Percentiles rank a stretch among this genome's conserved stretches.
phyloP scores from a whole-genome alignment of 495 filamentous ascomycete genomes.

The Massariosphaeria phaeospora region DNA sequence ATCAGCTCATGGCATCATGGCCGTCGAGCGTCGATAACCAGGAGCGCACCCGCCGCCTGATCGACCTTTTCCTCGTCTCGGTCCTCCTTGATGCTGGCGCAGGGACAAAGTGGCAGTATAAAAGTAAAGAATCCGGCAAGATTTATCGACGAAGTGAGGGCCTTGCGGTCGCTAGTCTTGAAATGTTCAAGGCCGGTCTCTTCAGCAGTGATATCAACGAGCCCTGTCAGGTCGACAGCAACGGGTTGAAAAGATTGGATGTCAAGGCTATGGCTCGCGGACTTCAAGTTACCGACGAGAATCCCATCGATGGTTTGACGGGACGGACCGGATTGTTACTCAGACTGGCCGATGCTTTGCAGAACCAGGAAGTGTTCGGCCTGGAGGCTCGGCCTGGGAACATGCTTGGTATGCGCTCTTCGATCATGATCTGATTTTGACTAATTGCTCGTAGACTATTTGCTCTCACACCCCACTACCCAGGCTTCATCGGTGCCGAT shows the following conservation, averaged over 20 bases:
- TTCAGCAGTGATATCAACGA: constrained; percentile 80
- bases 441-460: constrained; percentile 61
- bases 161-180: constrained; percentile 85
- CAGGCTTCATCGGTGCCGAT: constrained; percentile 82
- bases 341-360: constrained; percentile 68
- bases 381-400: constrained; percentile 81
- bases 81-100: constrained; percentile 86
- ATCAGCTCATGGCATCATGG: constrained; percentile 66
- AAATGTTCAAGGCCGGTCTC: constrained; percentile 95
- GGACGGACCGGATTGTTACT: constrained; percentile 78
- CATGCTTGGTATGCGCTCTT: constrained; percentile 68
- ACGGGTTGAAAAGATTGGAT: constrained; percentile 69
- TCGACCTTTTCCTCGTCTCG: constrained; percentile 86
- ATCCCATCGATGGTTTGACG: constrained; percentile 82
- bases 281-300: constrained; percentile 74
- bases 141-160: constrained; percentile 84
- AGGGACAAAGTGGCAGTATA: constrained; percentile 80
- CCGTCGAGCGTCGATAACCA: constrained; percentile 57
- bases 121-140: constrained; percentile 82
- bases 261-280: constrained; percentile 69
- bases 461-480: constrained; percentile 85
- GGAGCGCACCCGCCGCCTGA: constrained; percentile 69
- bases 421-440: not conserved
- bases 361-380: constrained; percentile 81
- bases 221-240: constrained; percentile 84